These are phyloP conservation scores for Calonectria pauciramosa DNA, from an alignment of 2,329 filamentous ascomycete genomes.

Conservation along the genomic window DNA sequence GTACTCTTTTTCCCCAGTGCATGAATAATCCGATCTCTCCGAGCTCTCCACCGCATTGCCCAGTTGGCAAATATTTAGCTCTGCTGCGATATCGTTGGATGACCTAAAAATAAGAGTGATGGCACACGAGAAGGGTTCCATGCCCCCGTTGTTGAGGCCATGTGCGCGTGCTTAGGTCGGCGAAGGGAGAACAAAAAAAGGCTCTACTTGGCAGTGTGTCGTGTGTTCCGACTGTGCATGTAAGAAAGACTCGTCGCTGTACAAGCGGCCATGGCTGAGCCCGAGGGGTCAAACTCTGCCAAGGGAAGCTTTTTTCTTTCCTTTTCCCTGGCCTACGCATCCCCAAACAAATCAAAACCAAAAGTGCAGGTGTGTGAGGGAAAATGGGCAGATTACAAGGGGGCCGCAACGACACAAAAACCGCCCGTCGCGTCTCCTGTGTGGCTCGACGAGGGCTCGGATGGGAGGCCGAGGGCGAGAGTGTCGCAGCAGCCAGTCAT, in stretches of 20 bases:
- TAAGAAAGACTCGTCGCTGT: background rate
- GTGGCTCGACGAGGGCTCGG: constrained; percentile 8
- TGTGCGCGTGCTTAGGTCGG: background rate
- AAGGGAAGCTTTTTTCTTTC: background rate
- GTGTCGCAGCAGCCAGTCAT: constrained; percentile 9
- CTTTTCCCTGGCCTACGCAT: background rate
- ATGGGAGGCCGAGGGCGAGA: constrained; percentile 12
- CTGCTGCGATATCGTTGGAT: background rate
- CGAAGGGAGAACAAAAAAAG: background rate
- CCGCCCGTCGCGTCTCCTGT: background rate
- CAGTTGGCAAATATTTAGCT: background rate
- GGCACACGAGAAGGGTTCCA: background rate
- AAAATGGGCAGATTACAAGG: constrained; percentile 18
- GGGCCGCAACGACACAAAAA: background rate
- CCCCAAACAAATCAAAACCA: background rate
- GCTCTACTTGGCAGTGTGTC: background rate
- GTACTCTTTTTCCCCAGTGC: background rate
- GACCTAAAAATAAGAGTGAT: background rate
- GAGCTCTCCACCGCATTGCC: background rate
- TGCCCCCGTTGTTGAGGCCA: background rate
- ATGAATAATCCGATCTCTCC: constrained; percentile 12
- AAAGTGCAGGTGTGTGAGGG: background rate
- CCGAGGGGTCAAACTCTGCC: constrained; percentile 3
- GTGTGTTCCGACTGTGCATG: background rate
- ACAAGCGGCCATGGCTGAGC: background rate